Evolutionary conservation across 2,329 filamentous ascomycete species (phyloP).

Genomic region (Aspergillus eucalypticola): DNA sequence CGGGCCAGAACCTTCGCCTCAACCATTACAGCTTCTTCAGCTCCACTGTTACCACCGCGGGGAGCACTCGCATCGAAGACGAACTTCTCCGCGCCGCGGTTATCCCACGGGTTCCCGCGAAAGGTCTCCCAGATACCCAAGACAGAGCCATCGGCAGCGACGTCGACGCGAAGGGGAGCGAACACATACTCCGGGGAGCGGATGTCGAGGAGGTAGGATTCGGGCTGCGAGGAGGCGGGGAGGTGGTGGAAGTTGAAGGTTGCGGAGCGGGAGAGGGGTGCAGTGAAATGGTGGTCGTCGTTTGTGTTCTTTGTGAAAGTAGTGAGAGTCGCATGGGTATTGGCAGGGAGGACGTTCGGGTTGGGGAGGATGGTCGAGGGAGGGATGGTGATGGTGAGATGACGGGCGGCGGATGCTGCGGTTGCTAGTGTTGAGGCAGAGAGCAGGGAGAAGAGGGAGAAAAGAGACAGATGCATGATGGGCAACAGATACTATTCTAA

Average conservation of each 20-base stretch:
- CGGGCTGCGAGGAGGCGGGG: slow-evolving; percentile 34
- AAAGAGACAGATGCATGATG: slow-evolving; percentile 20
- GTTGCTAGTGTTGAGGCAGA: slow-evolving; percentile 21
- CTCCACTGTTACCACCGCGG: slow-evolving; percentile 12
- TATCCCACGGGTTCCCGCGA: slow-evolving; percentile 85
- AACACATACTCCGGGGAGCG: slow-evolving; percentile 75
- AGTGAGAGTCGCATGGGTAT: slow-evolving; percentile 55
- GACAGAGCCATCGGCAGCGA: slow-evolving; percentile 46
- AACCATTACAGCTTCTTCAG: slow-evolving; percentile 49
- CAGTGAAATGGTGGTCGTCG: slow-evolving; percentile 41
- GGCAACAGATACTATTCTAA: neutral
- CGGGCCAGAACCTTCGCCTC: slow-evolving; percentile 62
- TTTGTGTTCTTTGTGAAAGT: slow-evolving; percentile 36
- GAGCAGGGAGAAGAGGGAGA: slow-evolving; percentile 20
- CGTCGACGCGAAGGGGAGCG: slow-evolving; percentile 75
- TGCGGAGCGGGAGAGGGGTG: slow-evolving; percentile 67
- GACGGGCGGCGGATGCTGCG: slow-evolving; percentile 26
- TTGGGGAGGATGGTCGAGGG: slow-evolving; percentile 47
- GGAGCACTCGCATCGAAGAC: slow-evolving; percentile 32
- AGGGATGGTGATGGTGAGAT: slow-evolving; percentile 41
- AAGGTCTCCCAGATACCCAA: slow-evolving; percentile 80
- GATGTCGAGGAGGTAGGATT: slow-evolving; percentile 78
- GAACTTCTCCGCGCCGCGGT: slow-evolving; percentile 64
- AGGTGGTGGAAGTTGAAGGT: slow-evolving; percentile 77
- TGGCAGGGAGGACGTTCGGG: slow-evolving; percentile 43